Conservation (phyloP, 768 basidiomycete species). For the Lentinula raphanica region DNA sequence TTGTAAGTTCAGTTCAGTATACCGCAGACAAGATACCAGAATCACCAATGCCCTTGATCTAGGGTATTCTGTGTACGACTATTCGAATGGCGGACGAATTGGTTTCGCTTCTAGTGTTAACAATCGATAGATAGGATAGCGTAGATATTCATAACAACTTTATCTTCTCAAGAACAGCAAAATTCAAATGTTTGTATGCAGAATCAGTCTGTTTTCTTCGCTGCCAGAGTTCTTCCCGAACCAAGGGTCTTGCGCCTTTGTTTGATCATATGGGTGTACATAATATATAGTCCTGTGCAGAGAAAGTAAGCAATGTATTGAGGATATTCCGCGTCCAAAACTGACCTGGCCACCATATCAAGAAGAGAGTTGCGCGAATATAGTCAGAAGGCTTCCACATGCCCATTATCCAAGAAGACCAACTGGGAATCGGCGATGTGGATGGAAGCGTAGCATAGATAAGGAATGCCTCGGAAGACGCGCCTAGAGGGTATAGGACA, state of each 20-base stretch:
- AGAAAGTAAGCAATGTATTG: slow-evolving; percentile 2
- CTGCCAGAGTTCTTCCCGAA: slow-evolving; percentile 12
- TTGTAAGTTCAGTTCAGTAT: slow-evolving; percentile 34
- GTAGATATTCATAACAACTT: background rate
- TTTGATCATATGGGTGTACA: slow-evolving; percentile 52
- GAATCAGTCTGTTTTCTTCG: slow-evolving; percentile 10
- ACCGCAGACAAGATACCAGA: background rate
- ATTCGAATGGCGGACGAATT: slow-evolving; percentile 45
- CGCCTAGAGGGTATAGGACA: slow-evolving; percentile 89
- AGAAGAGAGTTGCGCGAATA: slow-evolving; percentile 54
- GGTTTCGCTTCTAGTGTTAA: slow-evolving; percentile 56
- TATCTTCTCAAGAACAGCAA: too few species aligned
- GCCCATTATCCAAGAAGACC: slow-evolving; percentile 34
- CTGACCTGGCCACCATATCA: slow-evolving; percentile 86
- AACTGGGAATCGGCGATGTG: slow-evolving; percentile 37
- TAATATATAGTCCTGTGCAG: slow-evolving; percentile 38
- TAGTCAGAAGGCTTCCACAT: slow-evolving; percentile 56
- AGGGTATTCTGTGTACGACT: slow-evolving; percentile 65
- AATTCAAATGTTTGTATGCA: background rate
- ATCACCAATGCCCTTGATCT: background rate
- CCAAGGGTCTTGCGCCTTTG: slow-evolving; percentile 44
- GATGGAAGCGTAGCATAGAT: slow-evolving; percentile 70
- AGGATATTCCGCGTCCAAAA: slow-evolving; percentile 6
- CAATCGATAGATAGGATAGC: slow-evolving; percentile 22
- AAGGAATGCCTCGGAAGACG: slow-evolving; percentile 83